Base-by-base conservation (phyloP, 306 rosid genomes). In the Trichosanthes truncata region DNA sequence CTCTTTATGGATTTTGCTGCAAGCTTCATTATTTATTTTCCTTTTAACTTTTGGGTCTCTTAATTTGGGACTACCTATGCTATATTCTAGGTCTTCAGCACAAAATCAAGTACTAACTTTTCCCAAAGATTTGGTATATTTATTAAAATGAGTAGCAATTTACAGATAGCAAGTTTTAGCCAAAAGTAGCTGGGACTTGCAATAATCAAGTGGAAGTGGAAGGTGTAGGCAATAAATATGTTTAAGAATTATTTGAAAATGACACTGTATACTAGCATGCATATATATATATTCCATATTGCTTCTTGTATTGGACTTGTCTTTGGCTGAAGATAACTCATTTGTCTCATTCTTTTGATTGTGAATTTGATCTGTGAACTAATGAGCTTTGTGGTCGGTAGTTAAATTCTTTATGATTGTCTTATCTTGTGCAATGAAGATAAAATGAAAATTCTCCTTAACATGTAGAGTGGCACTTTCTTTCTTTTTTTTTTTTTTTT, bases 1-100 rank as follows among this genome's bases (percentile, higher is more conserved):
- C 36, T 46, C 57, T 72, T 72, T 72, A 46, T 48, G 17, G 78
- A 73, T 48, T 73, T 49, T 4, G 78, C 77, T 72, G 77, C 77
- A n/a, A 6, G 5, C 51, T 69, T 69, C 76, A 69, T 43, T 25
- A 38, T 21, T 71, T 73, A 26, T 29, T 46, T 73, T 73, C 1
- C 60, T 73, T 63, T 48, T 6, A 48, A 48, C 78, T 48, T 73
- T 43, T 72, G 13, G 56, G 51, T 21, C 8, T 67, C 52, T 67
- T 40, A 67, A 38, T 40, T 20, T 38, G 6, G 51, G 72, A 65
- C 72, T 35, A 35, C 5, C 43, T 65, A 17, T 10, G 10, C 69
- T 63, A 67, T 38, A 36, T 7, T 36, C 35, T 65, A 67, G 74
- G 7, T 12, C 17, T 38, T 38, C 71, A 33, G 71, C 25, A 33